A percentile compares a stretch with the other conserved stretches of the same genome.
These are phyloP conservation scores for Pseudogymnoascus sp. DNA, from an alignment of 2,329 filamentous ascomycete genomes.

Conservation along the genomic window DNA sequence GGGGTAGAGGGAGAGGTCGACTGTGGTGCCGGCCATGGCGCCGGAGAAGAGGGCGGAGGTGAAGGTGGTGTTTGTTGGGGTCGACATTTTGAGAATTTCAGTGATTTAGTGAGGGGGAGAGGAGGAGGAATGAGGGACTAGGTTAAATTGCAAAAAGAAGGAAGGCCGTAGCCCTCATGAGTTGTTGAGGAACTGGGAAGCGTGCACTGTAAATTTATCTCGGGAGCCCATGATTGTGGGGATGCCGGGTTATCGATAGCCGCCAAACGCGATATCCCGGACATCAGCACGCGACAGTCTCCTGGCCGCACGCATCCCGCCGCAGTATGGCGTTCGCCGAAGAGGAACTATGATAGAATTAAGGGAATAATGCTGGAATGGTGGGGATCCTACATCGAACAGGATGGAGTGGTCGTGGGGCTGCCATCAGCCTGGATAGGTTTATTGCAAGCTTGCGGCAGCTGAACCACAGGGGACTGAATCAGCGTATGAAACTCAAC, in stretches of 20 bases:
- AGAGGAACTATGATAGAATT: not conserved
- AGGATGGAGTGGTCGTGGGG: not conserved
- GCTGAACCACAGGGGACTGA: slow-evolving; percentile 3
- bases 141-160: not conserved
- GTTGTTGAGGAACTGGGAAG: not conserved
- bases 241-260: slow-evolving; percentile 8
- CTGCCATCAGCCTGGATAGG: not conserved
- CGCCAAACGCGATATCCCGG: slow-evolving; percentile 8
- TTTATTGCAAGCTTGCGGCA: not conserved
- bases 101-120: not conserved
- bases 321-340: not conserved
- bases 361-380: not conserved
- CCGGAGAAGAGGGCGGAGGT: slow-evolving; percentile 66
- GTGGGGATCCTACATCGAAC: slow-evolving; percentile 8
- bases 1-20: slow-evolving; percentile 93
- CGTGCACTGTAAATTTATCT: slow-evolving; percentile 2
- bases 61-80: slow-evolving; percentile 39
- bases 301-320: not conserved
- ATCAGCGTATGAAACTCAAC: slow-evolving; percentile 4
- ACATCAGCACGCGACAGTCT: slow-evolving; percentile 1
- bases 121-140: not conserved
- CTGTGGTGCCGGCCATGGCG: slow-evolving; percentile 85
- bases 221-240: slow-evolving; percentile 6
- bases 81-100: slow-evolving; percentile 12
- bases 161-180: slow-evolving; percentile 9